Conservation (phyloP, 2,329 filamentous ascomycete genomes). For the Arachnopeziza araneosa region DNA sequence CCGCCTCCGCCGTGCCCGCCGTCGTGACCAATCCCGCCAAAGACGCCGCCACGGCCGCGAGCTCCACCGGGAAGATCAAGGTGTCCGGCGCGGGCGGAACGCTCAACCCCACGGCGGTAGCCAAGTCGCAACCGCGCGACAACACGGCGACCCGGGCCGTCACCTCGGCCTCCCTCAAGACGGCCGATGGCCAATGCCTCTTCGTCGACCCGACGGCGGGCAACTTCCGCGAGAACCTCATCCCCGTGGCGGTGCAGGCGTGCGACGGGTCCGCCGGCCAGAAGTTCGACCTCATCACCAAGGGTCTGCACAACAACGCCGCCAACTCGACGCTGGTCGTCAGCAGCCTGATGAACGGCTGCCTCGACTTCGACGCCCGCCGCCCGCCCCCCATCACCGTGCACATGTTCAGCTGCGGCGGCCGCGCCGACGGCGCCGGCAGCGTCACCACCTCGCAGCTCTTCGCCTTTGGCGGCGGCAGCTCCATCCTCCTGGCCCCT, state of each 20-base stretch:
- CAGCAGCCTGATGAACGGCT: conserved; percentile 51
- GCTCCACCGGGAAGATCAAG: background rate
- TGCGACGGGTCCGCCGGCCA: conserved; percentile 36
- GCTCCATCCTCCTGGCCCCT: conserved; percentile 14
- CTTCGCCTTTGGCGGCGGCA: conserved; percentile 40
- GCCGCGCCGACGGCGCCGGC: conserved; percentile 47
- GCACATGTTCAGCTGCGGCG: conserved; percentile 52
- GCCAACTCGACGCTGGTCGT: conserved; percentile 43
- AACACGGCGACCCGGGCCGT: conserved; percentile 37
- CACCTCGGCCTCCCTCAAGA: conserved; percentile 36
- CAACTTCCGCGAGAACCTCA: conserved; percentile 41
- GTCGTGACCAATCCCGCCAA: background rate
- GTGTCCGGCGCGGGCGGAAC: conserved; percentile 45
- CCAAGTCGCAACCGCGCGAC: conserved; percentile 39
- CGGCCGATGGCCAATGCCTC: conserved; percentile 38
- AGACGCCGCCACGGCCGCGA: background rate
- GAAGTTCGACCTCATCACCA: conserved; percentile 40
- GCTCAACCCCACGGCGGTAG: conserved; percentile 44
- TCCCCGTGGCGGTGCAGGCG: conserved; percentile 36
- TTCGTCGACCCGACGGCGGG: conserved; percentile 40
- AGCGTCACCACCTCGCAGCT: conserved; percentile 39
- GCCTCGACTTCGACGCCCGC: conserved; percentile 52
- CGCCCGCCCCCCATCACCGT: conserved; percentile 46
- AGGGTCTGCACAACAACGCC: conserved; percentile 46
- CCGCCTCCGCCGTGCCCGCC: background rate